phyloP scores from a whole-genome alignment of 805 yeast species.

The Wickerhamiella sorbophila region DNA sequence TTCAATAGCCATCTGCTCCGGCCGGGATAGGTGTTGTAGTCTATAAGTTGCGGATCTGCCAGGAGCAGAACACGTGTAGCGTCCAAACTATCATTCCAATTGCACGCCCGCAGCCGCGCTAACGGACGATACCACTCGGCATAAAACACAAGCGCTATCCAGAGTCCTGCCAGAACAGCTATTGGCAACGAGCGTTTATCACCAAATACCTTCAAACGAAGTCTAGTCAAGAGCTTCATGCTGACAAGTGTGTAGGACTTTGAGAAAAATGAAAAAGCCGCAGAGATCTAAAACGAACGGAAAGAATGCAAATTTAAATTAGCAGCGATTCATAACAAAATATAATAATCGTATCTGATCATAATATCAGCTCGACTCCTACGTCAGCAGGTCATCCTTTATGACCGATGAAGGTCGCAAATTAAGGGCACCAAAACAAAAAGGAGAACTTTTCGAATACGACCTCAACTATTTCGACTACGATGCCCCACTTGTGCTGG shows the following conservation, averaged over 20 bases:
- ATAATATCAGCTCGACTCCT: too few relatives aligned
- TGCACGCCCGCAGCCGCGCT: constrained; percentile 33
- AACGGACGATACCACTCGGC: constrained; percentile 40
- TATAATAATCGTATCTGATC: too few relatives aligned
- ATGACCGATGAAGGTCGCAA: constrained; percentile 1
- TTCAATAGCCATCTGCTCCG: constrained; percentile 37
- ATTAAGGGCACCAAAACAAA: constrained; percentile 3
- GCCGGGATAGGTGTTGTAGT: constrained; percentile 72
- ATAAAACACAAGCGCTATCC: constrained; percentile 36
- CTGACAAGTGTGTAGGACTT: not conserved
- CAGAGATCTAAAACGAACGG: not conserved
- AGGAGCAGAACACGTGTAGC: constrained; percentile 36
- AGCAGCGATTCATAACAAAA: too few relatives aligned
- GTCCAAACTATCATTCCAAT: constrained; percentile 34
- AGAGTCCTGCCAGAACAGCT: constrained; percentile 19
- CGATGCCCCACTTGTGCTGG: constrained; percentile 8
- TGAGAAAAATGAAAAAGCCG: not conserved
- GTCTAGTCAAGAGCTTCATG: not conserved
- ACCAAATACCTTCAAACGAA: not conserved
- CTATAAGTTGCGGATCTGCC: constrained; percentile 94
- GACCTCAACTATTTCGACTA: constrained; percentile 10
- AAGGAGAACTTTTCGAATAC: constrained; percentile 17
- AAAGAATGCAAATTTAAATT: too few relatives aligned
- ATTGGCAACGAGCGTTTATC: not conserved
- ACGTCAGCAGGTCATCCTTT: constrained; percentile 1